These are phyloP conservation scores for Ustilago loliicola DNA, from an alignment of 1,284 basidiomycete genomes.

Conservation along the genomic window DNA sequence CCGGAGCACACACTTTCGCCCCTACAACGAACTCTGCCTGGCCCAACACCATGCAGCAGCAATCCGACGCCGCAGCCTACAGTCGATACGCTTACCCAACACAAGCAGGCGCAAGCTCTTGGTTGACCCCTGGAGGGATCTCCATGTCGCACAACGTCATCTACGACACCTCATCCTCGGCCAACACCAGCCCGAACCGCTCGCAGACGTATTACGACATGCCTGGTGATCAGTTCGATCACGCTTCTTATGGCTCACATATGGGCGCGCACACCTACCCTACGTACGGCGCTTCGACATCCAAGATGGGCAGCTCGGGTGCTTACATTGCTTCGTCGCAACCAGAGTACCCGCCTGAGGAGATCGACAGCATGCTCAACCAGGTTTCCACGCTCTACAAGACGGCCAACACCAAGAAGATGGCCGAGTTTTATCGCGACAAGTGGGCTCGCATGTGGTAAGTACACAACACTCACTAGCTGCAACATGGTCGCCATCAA, in stretches of 20 bases:
- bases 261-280: slow-evolving; percentile 29
- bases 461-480: slow-evolving; percentile 6
- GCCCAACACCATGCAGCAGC: slow-evolving; percentile 23
- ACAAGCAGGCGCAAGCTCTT: slow-evolving; percentile 23
- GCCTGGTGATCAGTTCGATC: slow-evolving; percentile 37
- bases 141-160: slow-evolving; percentile 45
- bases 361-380: slow-evolving; percentile 50
- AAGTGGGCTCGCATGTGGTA: slow-evolving; percentile 57
- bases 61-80: slow-evolving; percentile 24
- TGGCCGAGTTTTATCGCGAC: slow-evolving; percentile 56
- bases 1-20: slow-evolving; percentile 23
- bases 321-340: slow-evolving; percentile 24
- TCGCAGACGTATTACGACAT: slow-evolving; percentile 47
- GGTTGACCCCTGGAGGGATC: slow-evolving; percentile 22
- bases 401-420: slow-evolving; percentile 56
- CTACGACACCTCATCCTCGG: slow-evolving; percentile 44
- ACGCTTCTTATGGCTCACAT: slow-evolving; percentile 23
- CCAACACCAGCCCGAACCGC: slow-evolving; percentile 44
- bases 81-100: slow-evolving; percentile 33
- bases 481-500: neutral
- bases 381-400: slow-evolving; percentile 52
- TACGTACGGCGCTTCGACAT: slow-evolving; percentile 23
- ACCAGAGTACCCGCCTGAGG: slow-evolving; percentile 40
- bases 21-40: slow-evolving; percentile 13
- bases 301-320: slow-evolving; percentile 24